Evolutionary conservation across 2,329 filamentous ascomycete species (phyloP), one percentile per base, ranked within the genome.

Genomic region (Colletotrichum chrysophilum): DNA sequence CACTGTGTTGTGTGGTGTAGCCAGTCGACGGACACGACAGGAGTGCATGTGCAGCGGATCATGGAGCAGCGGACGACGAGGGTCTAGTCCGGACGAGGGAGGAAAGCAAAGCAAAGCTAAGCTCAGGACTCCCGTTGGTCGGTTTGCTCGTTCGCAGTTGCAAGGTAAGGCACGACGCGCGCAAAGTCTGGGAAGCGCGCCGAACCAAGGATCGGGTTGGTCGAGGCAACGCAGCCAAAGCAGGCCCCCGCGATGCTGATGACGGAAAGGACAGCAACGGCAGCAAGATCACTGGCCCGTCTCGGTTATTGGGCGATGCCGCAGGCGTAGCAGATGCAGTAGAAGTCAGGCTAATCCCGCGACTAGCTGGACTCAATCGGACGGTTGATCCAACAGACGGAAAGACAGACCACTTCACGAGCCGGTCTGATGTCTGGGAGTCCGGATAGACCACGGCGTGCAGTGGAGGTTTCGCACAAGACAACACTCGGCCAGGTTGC

Each of bases 11-110:
- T 67, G 55, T 75, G 77, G 82, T 81, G 80, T 81, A 80, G 82
- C 80, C 81, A 77, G 72, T 79, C 79, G 77, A 80, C 75, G 76
- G 79, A 81, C 81, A 83, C 80, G 81, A 83, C 81, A 83, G 79
- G 80, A 79, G 75, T 80, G 82, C 82, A 83, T 83, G 82, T 83
- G 81, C 82, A 84, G 79, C 80, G 82, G 69, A 83, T 75, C 62
- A 70, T 70, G 70, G 30, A 70, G 65, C 74, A 70, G 74, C 64
- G 73, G 48, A 64, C 69, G 69, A 67, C 64, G 69, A 75, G 73
- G 67, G 69, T 67, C 62, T 60, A 62, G 64, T 73, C 70, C 69
- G 73, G 62, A 66, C 38, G 70, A 56, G 38, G 18, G 43, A 73
- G 56, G 32, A 58, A 68, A 65, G 64, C 64, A 64, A 72, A 64